Evolutionary conservation across 2,329 filamentous ascomycete genomes (phyloP), one percentile per base, ranked within the genome.

Genomic region (Phialemonium atrogriseum): DNA sequence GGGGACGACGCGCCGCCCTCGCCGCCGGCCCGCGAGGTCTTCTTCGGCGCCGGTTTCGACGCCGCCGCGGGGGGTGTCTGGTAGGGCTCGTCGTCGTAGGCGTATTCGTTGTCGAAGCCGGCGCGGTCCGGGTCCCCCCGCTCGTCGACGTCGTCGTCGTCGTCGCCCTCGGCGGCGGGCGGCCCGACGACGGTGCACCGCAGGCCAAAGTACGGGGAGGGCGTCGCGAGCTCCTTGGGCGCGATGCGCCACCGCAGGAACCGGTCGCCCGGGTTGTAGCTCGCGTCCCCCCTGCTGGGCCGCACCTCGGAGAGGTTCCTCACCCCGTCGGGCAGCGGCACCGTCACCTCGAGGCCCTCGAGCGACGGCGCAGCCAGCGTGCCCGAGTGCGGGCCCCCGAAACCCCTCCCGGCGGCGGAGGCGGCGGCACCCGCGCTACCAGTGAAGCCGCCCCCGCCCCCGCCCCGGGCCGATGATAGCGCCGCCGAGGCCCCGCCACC

Each of bases 221-320:
- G 70, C 1, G 72, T 69, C 1, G 74, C 70, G 3, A 87, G 68
- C 35, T 94, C 87, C 57, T 86, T 88, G 15, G 75, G 72, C 1
- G 79, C 75, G 24, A 96, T 76, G 35, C 78, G 73, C 89, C 89
- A 96, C 55, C 94, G 84, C 7, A 95, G 65, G 2, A 72, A 55
- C 27, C 71, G 70, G 30, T 84, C 85, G 3, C 77, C 77, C 0
- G 82, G 77, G 33, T 75, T 82, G 59, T 87, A 95, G 35, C 73
- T 77, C 3, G 86, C 87, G 44, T 96, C 89, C 21, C 88, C 89
- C 42, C 77, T 78, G 43, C 77, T 84, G 3, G 87, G 75, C 34
- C 85, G 74, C 33, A 95, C 70, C 48, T 95, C 88, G 5, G 77
- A 78, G 11, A 96, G 65, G 50, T 87, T 94, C 36, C 85, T 77